phyloP scores from a whole-genome alignment of 306 rosid genomes.

The Acacia melanoxylon region DNA sequence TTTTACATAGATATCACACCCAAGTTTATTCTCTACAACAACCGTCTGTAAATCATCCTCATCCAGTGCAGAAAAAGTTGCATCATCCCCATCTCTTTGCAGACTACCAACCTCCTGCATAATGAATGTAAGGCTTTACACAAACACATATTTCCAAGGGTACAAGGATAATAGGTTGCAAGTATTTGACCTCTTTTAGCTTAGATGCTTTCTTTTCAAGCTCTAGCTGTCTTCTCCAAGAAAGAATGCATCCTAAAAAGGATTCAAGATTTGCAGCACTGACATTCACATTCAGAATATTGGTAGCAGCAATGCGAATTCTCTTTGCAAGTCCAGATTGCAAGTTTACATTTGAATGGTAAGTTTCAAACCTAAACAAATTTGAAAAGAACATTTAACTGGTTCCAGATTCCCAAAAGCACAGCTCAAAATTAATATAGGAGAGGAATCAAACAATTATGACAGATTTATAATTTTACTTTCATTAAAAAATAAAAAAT shows the following conservation, averaged over 20 bases:
- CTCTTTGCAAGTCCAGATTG: conserved; percentile 78
- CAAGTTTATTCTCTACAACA: conserved; percentile 84
- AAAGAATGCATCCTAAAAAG: conserved; percentile 68
- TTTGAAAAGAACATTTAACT: conserved; percentile 28
- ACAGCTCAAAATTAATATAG: conserved; percentile 19
- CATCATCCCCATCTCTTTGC: conserved; percentile 49
- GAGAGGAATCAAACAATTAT: background rate
- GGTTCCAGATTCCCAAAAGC: conserved; percentile 13
- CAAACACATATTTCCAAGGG: conserved; percentile 12
- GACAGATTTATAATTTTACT: conserved; percentile 7
- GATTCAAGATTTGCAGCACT: conserved; percentile 88
- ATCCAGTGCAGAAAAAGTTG: conserved; percentile 83
- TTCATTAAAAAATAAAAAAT: background rate
- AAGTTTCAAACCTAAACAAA: conserved; percentile 85
- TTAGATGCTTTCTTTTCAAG: conserved; percentile 79
- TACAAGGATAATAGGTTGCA: conserved; percentile 30
- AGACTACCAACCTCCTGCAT: conserved; percentile 67
- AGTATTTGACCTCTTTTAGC: conserved; percentile 55
- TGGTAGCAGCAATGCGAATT: conserved; percentile 86
- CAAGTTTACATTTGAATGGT: conserved; percentile 56
- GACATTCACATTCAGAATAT: conserved; percentile 76
- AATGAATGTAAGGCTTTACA: conserved; percentile 30
- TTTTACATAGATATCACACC: conserved; percentile 78
- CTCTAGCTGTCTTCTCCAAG: conserved; percentile 91
- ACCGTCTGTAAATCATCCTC: conserved; percentile 94